Base-by-base conservation (phyloP, 208 protist species). In the Leishmania braziliensis region DNA sequence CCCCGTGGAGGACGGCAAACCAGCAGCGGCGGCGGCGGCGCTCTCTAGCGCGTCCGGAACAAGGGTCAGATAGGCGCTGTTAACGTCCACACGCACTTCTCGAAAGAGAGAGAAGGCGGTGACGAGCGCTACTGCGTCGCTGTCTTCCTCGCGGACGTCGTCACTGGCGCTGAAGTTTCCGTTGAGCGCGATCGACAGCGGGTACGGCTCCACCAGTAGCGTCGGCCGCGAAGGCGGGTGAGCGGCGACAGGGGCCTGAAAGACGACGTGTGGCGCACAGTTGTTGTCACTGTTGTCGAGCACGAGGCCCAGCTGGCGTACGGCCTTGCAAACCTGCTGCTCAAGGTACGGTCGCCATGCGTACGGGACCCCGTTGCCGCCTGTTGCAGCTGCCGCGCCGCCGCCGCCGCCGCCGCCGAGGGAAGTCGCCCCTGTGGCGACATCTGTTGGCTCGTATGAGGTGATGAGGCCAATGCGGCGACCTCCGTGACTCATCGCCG, bases 381-480 rank as follows among this genome's bases (percentile, higher is more conserved):
- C 58, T 18, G 29, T 73, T 12, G 43, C 58, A 69, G 39, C 51
- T 36, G 68, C 68, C 23, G 60, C 23, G 43, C 50, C 70, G 36
- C 43, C 43, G 14, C 43, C 43, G 14, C 58, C 39, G 62, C n/a
- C 43, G 48, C 66, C 36, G 62, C 26, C 54, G 65, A 23, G 56
- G 33, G 20, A 9, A 53, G 62, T 54, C 68, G 18, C 20, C 60
- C 68, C 66, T 20, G 53, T 53, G 69, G 60, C 46, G 14, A n/a
- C 29, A 51, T 16, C 46, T 46, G 76, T 46, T 5, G 89, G 87
- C 80, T 95, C 93, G 75, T 96, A 94, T 54, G 77, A 88, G 29
- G 88, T 84, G 43, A 96, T 77, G 20, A 96, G 82, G 23, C 89
- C 80, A 84, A 96, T 88, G 16, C 85, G 85, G 6, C 90, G 84